These are phyloP conservation scores for Auricularia sp. DNA, from an alignment of 768 basidiomycete species.

Conservation along the genomic window DNA sequence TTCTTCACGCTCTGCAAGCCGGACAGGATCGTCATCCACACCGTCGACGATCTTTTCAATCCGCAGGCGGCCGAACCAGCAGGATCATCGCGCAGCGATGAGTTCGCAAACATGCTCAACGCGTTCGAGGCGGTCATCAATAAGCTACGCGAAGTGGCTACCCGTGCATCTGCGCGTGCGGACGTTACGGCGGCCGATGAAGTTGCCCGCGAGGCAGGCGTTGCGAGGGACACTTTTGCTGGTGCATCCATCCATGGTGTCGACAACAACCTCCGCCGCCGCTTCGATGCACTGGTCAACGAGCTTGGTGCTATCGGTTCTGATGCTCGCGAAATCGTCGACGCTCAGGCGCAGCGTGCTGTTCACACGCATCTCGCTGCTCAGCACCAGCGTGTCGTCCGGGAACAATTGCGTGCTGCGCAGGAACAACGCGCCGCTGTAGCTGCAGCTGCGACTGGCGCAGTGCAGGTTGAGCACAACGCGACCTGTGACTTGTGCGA, in stretches of 20 bases:
- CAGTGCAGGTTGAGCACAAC: conserved; percentile 36
- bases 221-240: conserved; percentile 3
- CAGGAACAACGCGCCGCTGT: too few species aligned
- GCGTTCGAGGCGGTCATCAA: background rate
- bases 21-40: conserved; percentile 55
- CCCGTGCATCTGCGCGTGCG: background rate
- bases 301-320: too few species aligned
- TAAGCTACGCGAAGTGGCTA: background rate
- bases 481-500: conserved; percentile 75
- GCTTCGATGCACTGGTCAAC: too few species aligned
- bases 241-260: background rate
- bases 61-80: background rate
- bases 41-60: conserved; percentile 21
- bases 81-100: background rate
- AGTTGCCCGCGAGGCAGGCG: conserved; percentile 23
- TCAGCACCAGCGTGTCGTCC: background rate
- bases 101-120: background rate
- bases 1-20: conserved; percentile 63
- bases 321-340: too few species aligned
- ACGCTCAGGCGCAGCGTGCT: too few species aligned
- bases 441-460: background rate
- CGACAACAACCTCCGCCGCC: too few species aligned
- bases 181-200: conserved; percentile 22
- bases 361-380: background rate
- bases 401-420: background rate